These are phyloP conservation scores for Tuber umbilicatum DNA, from an alignment of 495 filamentous ascomycete genomes.

Conservation along the genomic window DNA sequence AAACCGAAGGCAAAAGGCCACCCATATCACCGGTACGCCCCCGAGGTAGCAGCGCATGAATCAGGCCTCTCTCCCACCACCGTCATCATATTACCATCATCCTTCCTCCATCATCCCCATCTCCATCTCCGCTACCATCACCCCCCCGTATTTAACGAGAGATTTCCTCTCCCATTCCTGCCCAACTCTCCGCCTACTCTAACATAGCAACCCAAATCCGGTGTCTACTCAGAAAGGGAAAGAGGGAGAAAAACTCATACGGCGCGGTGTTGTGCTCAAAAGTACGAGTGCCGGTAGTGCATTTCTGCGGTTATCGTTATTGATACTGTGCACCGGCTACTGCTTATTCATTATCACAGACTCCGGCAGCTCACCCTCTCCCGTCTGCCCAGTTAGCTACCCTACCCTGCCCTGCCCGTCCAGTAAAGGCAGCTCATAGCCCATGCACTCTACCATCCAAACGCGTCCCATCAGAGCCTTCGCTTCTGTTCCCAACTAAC, in stretches of 20 bases:
- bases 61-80: background rate
- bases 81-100: background rate
- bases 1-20: background rate
- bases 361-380: background rate
- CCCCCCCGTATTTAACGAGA: background rate
- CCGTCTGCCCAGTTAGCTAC: background rate
- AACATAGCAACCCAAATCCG: background rate
- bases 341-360: background rate
- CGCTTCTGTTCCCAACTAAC: slow-evolving; percentile 21
- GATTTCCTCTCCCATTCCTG: background rate
- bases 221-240: background rate
- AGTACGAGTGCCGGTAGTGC: background rate
- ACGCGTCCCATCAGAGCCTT: slow-evolving; percentile 34
- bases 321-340: background rate
- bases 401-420: background rate
- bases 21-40: background rate
- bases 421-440: slow-evolving; percentile 29
- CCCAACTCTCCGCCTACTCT: background rate
- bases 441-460: slow-evolving; percentile 29
- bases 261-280: background rate
- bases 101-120: background rate
- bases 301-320: background rate
- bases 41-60: background rate
- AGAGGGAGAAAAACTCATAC: background rate
- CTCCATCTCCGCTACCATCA: background rate